Base-by-base conservation (phyloP, 768 basidiomycete genomes). In the Leccinum uliginosum region DNA sequence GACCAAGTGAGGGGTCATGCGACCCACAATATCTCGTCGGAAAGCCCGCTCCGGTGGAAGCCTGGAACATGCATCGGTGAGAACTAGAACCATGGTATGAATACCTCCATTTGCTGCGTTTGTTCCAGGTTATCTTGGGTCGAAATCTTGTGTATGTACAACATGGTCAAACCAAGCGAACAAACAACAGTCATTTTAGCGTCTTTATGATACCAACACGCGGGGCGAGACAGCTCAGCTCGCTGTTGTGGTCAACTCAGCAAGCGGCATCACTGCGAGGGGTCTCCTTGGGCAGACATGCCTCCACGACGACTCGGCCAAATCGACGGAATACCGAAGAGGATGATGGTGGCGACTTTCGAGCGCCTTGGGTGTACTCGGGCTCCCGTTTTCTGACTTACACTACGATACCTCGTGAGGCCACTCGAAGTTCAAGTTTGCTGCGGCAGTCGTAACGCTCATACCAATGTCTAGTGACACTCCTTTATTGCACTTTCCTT, bases 291-390 rank as follows among this genome's bases (percentile, higher is more conserved):
- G 46, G 45, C 52, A 65, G 58, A 58, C 19, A 51, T 43, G 44
- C 53, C 34, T 65, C 66, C 24, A 63, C 67, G 21, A 57, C 45
- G 35, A 38, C 61, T 46, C 57, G n/a, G 30, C 55, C 26, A 46
- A 56, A 43, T 3, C 52, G 8, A 34, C 65, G 17, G n/a, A 50
- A 23, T 7, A 26, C 46, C 19, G 57, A 59, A 29, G 62, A n/a
- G n/a, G n/a, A 73, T 53, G 57, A 71, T 21, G 58, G 23, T 21
- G 50, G 43, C 24, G 84, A 85, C 65, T 81, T 82, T 62, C 76
- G 84, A 50, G 83, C 84, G 32, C 76, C 80, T 45, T 85, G 84
- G 84, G 78, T 84, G 44, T 85, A 84, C 64, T 73, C 75, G 40
- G 69, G 74, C 26, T 75, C 81, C 29, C 75, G 78, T 53, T 65